These are phyloP conservation scores for Albophoma yamanashiensis DNA, from an alignment of 2,329 filamentous ascomycete species.

Conservation along the genomic window DNA sequence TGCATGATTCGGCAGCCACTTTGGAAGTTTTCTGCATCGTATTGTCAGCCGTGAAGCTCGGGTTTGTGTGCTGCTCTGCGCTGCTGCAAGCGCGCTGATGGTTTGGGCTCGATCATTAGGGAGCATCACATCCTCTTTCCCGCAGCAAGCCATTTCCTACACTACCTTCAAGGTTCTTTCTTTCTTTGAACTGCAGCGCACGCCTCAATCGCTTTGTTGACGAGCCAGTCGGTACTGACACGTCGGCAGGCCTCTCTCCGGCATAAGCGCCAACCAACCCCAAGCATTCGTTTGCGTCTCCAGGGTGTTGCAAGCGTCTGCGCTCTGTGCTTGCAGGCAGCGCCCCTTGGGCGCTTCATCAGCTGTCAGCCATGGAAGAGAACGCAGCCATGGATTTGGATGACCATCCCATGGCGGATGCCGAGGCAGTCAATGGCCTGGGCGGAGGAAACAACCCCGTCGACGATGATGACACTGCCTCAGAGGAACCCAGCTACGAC, in stretches of 20 bases:
- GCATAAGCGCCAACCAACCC: background rate
- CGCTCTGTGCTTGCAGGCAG: background rate
- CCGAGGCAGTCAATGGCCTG: constrained; percentile 16
- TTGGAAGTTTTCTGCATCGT: background rate
- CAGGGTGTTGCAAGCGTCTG: background rate
- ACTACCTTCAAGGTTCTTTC: background rate
- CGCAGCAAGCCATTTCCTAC: background rate
- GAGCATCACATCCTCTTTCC: background rate
- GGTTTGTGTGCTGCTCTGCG: background rate
- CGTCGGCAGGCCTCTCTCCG: background rate
- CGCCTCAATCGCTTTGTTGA: background rate
- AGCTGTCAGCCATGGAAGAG: constrained; percentile 5
- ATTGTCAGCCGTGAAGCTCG: background rate
- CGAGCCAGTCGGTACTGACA: background rate
- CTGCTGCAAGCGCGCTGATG: background rate
- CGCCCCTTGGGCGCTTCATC: background rate
- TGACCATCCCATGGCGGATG: constrained; percentile 33
- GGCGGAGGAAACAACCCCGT: constrained; percentile 7
- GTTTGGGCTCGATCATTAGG: background rate
- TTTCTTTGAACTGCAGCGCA: background rate
- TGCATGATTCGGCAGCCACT: background rate
- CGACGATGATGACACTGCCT: constrained; percentile 19
- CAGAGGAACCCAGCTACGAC: constrained; percentile 22
- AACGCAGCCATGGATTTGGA: constrained; percentile 28
- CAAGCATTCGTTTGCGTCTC: background rate